Base-by-base conservation (phyloP, 257 asterid species). In the Nicotiana undulata region DNA sequence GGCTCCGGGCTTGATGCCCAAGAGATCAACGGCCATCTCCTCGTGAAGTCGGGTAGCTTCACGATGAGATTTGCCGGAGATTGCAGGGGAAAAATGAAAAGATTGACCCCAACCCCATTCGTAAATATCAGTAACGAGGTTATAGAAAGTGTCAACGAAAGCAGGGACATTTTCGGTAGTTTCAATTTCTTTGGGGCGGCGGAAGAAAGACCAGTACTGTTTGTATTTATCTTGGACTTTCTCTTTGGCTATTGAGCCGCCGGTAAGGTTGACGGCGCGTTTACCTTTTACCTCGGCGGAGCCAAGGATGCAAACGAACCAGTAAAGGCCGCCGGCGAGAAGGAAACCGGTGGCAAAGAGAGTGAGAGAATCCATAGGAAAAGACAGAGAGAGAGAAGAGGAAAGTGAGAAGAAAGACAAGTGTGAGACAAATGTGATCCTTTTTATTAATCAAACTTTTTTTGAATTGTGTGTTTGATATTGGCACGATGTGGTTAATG, bases 51-150 rank as follows among this genome's bases (percentile, higher is more conserved):
- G 89, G 37, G 95, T 92, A 76, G 95, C 94, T 0, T 88, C 97
- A 3, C 88, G 90, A 85, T 92, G 87, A 1, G 97, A 92, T 67
- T 90, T 89, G 0, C 95, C 95, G 0, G 89, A 90, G 8, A 92
- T 32, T 1, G 93, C 67, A 1, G 97, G 97, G 9, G 95, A 89
- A 63, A 92, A 91, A 34, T 92, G 97, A 87, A 92, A 92, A 1
- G 95, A 89, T 29, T 92, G 95, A 28, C 97, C 97, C 97, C 97
- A 92, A 0, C 95, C 97, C 97, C 95, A 92, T 63, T 92, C 97
- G 81, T 92, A 92, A 55, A 92, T 91, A 66, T 92, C 97, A 9
- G 95, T 92, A 13, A 92, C 97, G 24, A 92, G 92, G 26, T 92
- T 91, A 88, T 92, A 92, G 86, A 92, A 92, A 51, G 97, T 89